Conservation (phyloP, 73 alveolate genomes). For the Halteria grandinella region DNA sequence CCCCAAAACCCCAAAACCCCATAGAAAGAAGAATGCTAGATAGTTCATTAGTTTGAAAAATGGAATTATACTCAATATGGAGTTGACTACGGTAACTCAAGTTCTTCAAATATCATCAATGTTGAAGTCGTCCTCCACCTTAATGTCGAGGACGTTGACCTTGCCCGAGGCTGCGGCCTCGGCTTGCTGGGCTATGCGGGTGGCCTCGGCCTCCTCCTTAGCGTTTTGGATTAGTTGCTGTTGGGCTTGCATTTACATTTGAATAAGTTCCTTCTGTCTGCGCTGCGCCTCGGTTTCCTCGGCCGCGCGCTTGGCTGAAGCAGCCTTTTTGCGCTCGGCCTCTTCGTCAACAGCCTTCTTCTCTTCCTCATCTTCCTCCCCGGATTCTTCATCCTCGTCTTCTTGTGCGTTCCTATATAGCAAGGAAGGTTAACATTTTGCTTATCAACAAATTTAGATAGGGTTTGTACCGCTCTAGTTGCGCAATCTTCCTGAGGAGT, state of each 20-base stretch:
- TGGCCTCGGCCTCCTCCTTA: slow-evolving; percentile 53
- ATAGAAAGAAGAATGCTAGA: too few relatives aligned
- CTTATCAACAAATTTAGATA: too few relatives aligned
- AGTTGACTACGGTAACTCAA: too few relatives aligned
- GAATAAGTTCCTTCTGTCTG: slow-evolving; percentile 39
- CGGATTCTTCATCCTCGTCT: slow-evolving; percentile 74
- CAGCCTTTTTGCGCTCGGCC: neutral
- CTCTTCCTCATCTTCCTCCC: slow-evolving; percentile 55
- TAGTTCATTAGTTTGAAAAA: too few relatives aligned
- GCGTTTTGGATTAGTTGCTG: slow-evolving; percentile 39
- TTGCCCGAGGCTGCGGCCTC: slow-evolving; percentile 1
- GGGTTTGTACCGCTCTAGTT: too few relatives aligned
- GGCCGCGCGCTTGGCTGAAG: slow-evolving; percentile 4
- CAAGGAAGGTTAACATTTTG: too few relatives aligned
- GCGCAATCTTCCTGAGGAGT: too few relatives aligned
- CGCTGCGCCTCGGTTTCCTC: slow-evolving; percentile 47
- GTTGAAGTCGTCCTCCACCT: slow-evolving; percentile 69
- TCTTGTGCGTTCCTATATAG: slow-evolving; percentile 31
- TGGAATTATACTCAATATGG: too few relatives aligned
- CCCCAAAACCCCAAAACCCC: too few relatives aligned
- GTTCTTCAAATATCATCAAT: slow-evolving; percentile 74
- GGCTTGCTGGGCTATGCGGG: too few relatives aligned
- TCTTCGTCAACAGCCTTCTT: slow-evolving; percentile 33
- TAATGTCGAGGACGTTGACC: slow-evolving; percentile 49
- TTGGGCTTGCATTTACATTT: slow-evolving; percentile 46